These are phyloP conservation scores for Floccularia luteovirens DNA, from an alignment of 768 basidiomycete species.

Conservation along the genomic window DNA sequence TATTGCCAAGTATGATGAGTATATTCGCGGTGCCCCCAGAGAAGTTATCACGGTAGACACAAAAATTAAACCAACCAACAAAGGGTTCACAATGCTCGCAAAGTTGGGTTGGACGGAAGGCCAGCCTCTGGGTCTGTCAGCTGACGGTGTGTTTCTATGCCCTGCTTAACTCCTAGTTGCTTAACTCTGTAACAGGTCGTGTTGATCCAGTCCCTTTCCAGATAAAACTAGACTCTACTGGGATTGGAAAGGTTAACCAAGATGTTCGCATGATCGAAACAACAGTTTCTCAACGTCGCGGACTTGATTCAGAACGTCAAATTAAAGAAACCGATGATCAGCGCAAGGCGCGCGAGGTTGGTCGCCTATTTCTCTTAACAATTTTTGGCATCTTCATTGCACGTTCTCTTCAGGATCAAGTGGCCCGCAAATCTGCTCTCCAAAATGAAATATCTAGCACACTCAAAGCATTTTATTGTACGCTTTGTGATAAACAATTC, in stretches of 20 bases:
- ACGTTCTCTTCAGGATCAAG: too few relatives aligned
- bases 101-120: constrained; percentile 84
- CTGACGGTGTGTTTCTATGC: constrained; percentile 46
- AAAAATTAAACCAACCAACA: constrained; percentile 71
- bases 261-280: constrained; percentile 82
- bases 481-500: constrained; percentile 83
- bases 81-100: constrained; percentile 72
- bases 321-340: constrained; percentile 77
- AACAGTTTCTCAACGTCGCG: constrained; percentile 77
- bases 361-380: constrained; percentile 7
- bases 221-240: constrained; percentile 70
- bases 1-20: constrained; percentile 60
- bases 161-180: background rate
- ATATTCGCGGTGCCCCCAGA: constrained; percentile 36
- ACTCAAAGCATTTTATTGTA: constrained; percentile 72
- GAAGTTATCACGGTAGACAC: constrained; percentile 80
- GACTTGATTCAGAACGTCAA: constrained; percentile 74
- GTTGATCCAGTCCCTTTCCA: constrained; percentile 80
- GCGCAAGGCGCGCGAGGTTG: constrained; percentile 63
- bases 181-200: constrained; percentile 42
- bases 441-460: constrained; percentile 61
- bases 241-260: constrained; percentile 71
- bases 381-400: too few relatives aligned
- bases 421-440: constrained; percentile 58
- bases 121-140: constrained; percentile 66